Percentiles rank a stretch among this genome's conserved stretches.
Conservation (phyloP, 2,329 filamentous ascomycete genomes). For the Massarina eburnea region DNA sequence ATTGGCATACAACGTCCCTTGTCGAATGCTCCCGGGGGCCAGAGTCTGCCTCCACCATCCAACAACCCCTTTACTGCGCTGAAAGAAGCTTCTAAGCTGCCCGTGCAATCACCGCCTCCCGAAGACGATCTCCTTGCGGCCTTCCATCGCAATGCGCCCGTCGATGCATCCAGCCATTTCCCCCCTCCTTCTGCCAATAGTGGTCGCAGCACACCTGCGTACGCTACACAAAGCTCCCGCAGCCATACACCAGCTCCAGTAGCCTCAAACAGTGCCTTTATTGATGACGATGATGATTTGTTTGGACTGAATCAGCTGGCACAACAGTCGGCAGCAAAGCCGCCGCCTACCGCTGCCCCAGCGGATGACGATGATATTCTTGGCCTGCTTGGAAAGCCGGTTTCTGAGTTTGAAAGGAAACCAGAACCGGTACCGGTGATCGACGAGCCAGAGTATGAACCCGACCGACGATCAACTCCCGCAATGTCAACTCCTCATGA, state of each 20-base stretch:
- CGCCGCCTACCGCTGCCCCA: constrained; percentile 19
- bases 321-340: constrained; percentile 34
- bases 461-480: constrained; percentile 19
- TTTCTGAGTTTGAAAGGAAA: constrained; percentile 52
- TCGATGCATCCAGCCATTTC: constrained; percentile 62
- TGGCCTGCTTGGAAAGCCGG: constrained; percentile 61
- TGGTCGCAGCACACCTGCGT: constrained; percentile 45
- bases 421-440: constrained; percentile 17
- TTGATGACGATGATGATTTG: constrained; percentile 79
- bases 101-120: constrained; percentile 36
- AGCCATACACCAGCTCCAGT: constrained; percentile 30
- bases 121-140: constrained; percentile 64
- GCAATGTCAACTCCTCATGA: constrained; percentile 61
- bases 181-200: constrained; percentile 49
- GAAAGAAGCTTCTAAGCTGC: constrained; percentile 32
- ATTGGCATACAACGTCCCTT: constrained; percentile 26
- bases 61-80: constrained; percentile 43
- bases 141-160: constrained; percentile 61
- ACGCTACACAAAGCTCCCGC: constrained; percentile 26
- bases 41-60: constrained; percentile 37
- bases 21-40: constrained; percentile 24
- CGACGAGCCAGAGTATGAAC: constrained; percentile 8
- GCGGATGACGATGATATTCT: constrained; percentile 60
- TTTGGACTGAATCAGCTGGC: constrained; percentile 76
- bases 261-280: constrained; percentile 43